These are phyloP conservation scores for Chlorella sp. DNA, from an alignment of 139 green algal species.

Conservation along the genomic window DNA sequence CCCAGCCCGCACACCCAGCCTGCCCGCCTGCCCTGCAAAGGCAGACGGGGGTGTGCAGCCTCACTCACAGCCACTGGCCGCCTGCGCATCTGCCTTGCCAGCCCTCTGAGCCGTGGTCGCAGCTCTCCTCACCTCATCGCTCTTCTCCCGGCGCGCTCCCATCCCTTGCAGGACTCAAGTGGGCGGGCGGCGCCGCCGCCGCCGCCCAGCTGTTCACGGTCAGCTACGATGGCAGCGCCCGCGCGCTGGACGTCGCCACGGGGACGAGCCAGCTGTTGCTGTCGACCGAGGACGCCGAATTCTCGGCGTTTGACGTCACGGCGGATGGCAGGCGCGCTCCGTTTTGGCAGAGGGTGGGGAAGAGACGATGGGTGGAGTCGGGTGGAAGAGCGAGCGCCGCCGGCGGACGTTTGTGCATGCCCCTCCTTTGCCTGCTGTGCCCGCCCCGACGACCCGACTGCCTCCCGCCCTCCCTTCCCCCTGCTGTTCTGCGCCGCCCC, in stretches of 20 bases:
- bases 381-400: too few species aligned
- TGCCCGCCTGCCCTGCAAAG: too few species aligned
- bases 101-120: too few species aligned
- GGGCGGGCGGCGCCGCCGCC: constrained; percentile 6
- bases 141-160: too few species aligned
- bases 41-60: too few species aligned
- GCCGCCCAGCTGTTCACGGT: constrained; percentile 51
- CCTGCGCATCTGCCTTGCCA: too few species aligned
- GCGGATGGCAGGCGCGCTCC: constrained; percentile 31
- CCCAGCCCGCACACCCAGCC: background rate
- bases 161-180: constrained; percentile 20
- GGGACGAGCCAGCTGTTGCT: constrained; percentile 21
- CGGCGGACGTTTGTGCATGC: too few species aligned
- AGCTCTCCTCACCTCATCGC: too few species aligned
- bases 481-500: background rate
- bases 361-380: too few species aligned
- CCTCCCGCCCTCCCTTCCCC: background rate
- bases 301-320: constrained; percentile 51
- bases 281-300: constrained; percentile 47
- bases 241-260: constrained; percentile 57
- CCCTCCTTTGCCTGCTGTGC: background rate
- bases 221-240: constrained; percentile 71
- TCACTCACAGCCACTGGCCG: too few species aligned
- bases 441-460: background rate
- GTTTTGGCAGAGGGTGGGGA: too few species aligned